A percentile compares a stretch with the other conserved stretches of the same genome.
These are phyloP conservation scores for Crassisporium funariophilum DNA, from an alignment of 768 basidiomycete genomes.

Conservation along the genomic window DNA sequence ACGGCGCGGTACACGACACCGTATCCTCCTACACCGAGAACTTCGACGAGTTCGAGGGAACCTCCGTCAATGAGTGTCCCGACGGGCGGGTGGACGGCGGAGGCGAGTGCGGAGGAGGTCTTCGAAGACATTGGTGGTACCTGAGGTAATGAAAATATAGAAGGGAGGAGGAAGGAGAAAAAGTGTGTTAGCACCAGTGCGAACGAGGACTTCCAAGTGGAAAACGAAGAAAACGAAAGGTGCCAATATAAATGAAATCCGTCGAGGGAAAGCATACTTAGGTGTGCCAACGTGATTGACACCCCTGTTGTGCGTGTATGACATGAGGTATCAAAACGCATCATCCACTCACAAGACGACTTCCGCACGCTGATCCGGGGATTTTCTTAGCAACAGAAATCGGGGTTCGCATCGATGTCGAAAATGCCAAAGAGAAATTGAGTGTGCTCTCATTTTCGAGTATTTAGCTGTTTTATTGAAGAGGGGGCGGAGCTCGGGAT, in stretches of 20 bases:
- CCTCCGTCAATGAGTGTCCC: constrained; percentile 89
- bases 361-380: constrained; percentile 44
- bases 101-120: constrained; percentile 35
- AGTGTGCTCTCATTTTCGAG: constrained; percentile 4
- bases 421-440: constrained; percentile 16
- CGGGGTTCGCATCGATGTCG: constrained; percentile 13
- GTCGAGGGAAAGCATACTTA: constrained; percentile 13
- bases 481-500: constrained; percentile 14
- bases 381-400: constrained; percentile 12
- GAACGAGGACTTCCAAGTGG: constrained; percentile 45
- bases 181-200: constrained; percentile 47
- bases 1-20: constrained; percentile 94
- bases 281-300: constrained; percentile 41
- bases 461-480: constrained; percentile 26
- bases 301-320: constrained; percentile 61
- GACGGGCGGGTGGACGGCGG: constrained; percentile 58
- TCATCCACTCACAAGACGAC: constrained; percentile 39
- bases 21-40: constrained; percentile 94
- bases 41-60: constrained; percentile 82
- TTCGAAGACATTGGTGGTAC: constrained; percentile 38
- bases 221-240: constrained; percentile 25
- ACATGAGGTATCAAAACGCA: constrained; percentile 75
- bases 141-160: constrained; percentile 18
- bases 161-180: constrained; percentile 25
- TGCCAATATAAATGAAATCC: constrained; percentile 23